These are phyloP conservation scores for Teratosphaeriaceae sp. DNA, from an alignment of 2,329 filamentous ascomycete genomes.

Conservation along the genomic window DNA sequence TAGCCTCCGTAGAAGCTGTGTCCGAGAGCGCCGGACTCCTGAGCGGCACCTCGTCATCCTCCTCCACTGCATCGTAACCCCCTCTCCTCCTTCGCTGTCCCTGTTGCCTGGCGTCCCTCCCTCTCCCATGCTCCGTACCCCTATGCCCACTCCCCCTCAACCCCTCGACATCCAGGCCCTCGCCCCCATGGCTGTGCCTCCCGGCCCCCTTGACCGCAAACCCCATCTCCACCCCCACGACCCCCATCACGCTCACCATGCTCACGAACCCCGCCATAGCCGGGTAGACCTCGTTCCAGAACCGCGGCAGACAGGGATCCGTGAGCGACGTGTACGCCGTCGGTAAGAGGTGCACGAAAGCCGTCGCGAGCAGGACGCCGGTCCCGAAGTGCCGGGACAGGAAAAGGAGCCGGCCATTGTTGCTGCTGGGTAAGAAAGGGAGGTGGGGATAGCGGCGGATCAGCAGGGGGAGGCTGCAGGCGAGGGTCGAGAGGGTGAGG, in stretches of 20 bases:
- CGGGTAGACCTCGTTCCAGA: slow-evolving; percentile 73
- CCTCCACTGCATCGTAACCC: slow-evolving; percentile 9
- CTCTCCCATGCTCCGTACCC: slow-evolving; percentile 9
- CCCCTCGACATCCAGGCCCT: slow-evolving; percentile 27
- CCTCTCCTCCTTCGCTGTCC: slow-evolving; percentile 11
- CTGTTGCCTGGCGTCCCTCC: no score
- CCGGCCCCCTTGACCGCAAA: slow-evolving; percentile 64
- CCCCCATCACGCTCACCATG: slow-evolving; percentile 73
- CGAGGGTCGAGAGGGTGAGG: slow-evolving; percentile 48
- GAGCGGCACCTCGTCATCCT: slow-evolving; percentile 10
- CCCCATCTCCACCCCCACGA: slow-evolving; percentile 83
- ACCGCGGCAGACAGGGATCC: slow-evolving; percentile 62
- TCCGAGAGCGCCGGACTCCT: slow-evolving; percentile 17
- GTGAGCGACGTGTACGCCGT: slow-evolving; percentile 56
- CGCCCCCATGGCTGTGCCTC: slow-evolving; percentile 49
- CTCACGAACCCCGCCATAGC: slow-evolving; percentile 76
- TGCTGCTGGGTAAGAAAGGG: slow-evolving; percentile 51
- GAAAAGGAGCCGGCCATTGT: slow-evolving; percentile 46
- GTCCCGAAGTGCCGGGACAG: slow-evolving; percentile 54
- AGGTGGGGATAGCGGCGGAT: slow-evolving; percentile 51
- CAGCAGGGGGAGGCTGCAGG: slow-evolving; percentile 56
- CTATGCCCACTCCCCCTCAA: slow-evolving; percentile 18
- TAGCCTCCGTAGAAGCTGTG: slow-evolving; percentile 5
- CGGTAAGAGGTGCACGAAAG: slow-evolving; percentile 55
- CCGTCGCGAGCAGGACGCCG: slow-evolving; percentile 51